These are phyloP conservation scores for Daedalea quercina DNA, from an alignment of 768 basidiomycete species.

Conservation along the genomic window DNA sequence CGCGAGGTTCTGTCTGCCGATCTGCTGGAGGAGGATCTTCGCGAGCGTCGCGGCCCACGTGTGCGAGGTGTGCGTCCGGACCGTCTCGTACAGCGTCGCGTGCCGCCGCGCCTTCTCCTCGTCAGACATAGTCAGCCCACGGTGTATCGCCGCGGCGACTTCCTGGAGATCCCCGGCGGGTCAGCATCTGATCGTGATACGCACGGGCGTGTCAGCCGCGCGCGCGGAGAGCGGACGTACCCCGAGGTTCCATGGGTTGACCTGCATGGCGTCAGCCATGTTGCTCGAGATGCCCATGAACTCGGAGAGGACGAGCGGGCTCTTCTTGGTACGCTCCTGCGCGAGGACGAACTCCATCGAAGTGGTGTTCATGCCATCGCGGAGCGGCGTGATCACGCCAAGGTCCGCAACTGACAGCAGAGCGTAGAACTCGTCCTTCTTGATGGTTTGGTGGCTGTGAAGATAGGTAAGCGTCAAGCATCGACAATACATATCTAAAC, in stretches of 20 bases:
- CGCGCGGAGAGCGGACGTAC: constrained; percentile 34
- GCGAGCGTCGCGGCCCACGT: constrained; percentile 90
- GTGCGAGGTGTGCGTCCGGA: constrained; percentile 90
- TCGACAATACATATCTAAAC: not conserved
- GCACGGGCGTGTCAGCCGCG: constrained; percentile 2
- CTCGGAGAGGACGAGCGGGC: constrained; percentile 88
- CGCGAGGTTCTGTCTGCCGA: constrained; percentile 73
- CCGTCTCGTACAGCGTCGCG: constrained; percentile 68
- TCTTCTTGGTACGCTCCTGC: constrained; percentile 77
- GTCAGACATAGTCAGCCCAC: constrained; percentile 76
- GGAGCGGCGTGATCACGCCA: constrained; percentile 89
- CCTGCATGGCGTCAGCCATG: constrained; percentile 82
- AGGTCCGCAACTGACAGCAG: constrained; percentile 89
- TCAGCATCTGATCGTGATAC: not conserved
- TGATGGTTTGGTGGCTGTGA: constrained; percentile 87
- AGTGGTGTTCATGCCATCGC: constrained; percentile 99
- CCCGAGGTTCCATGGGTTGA: constrained; percentile 95
- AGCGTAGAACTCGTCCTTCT: constrained; percentile 97
- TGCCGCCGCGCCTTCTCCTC: constrained; percentile 74
- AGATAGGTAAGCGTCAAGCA: not conserved
- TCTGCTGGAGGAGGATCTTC: constrained; percentile 80
- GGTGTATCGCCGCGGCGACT: constrained; percentile 85
- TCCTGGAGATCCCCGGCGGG: constrained; percentile 39
- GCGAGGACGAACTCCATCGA: constrained; percentile 98
- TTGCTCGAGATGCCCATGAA: constrained; percentile 97